phyloP scores from a whole-genome alignment of 805 yeast genomes.

The Lachancea lanzarotensis region DNA sequence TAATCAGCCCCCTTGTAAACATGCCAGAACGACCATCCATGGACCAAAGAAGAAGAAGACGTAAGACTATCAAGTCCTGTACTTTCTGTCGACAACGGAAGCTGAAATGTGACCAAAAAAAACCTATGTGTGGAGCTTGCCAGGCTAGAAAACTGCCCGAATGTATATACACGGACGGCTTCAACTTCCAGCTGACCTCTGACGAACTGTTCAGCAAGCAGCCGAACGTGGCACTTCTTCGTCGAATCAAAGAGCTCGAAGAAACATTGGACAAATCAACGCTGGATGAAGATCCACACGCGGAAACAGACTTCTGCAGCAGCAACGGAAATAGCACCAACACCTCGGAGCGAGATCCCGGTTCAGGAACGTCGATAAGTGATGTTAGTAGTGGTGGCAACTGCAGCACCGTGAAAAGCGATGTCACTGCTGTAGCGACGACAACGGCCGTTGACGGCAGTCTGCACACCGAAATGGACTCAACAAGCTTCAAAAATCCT shows the following conservation, averaged over 20 bases:
- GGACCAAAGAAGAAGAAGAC: conserved; percentile 8
- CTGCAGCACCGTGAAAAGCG: background rate
- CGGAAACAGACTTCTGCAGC: background rate
- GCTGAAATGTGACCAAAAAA: conserved; percentile 54
- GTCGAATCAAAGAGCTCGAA: conserved; percentile 13
- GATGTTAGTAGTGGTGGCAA: background rate
- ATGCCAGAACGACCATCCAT: background rate
- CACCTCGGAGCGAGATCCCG: background rate
- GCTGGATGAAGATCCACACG: background rate
- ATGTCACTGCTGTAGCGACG: background rate
- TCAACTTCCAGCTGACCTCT: conserved; percentile 19
- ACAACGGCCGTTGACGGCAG: background rate
- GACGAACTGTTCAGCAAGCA: conserved; percentile 20
- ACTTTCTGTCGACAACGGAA: conserved; percentile 58
- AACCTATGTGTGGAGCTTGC: conserved; percentile 40
- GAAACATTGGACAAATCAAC: conserved; percentile 9
- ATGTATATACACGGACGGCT: conserved; percentile 24
- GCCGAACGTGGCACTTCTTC: conserved; percentile 22
- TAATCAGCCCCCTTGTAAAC: too few relatives aligned
- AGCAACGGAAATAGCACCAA: background rate
- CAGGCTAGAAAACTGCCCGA: conserved; percentile 26
- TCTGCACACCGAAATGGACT: background rate
- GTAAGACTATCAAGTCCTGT: conserved; percentile 34
- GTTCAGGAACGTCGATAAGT: background rate
- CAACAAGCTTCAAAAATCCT: background rate